Base-by-base conservation (phyloP, 495 filamentous ascomycete genomes). In the Podospora pseudopauciseta region DNA sequence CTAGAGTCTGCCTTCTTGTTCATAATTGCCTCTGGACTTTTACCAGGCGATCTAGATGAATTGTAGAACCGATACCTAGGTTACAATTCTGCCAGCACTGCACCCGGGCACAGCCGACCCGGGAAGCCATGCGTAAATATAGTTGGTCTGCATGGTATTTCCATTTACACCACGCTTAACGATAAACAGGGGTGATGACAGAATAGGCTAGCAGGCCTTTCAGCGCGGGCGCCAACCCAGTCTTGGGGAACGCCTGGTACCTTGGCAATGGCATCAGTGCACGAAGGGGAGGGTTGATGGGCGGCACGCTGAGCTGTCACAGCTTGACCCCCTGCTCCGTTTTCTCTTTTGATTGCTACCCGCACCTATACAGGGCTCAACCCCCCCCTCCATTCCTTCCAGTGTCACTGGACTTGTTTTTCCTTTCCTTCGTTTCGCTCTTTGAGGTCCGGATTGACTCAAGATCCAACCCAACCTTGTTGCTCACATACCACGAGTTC, bases 251-350 rank as follows among this genome's bases (percentile, higher is more conserved):
- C 55, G n/a, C 55, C 55, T 58, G 55, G 55, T 19, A 58, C 39
- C 39, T 49, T 49, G 39, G 55, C 23, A 58, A 20, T 58, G 55
- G 55, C 23, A 58, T 58, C n/a, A 26, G n/a, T 19, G 55, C 23
- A 58, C 55, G 23, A 20, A n/a, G n/a, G 5, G 18, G n/a, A 58
- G 55, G n/a, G 55, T 58, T 26, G 19, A 58, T 58, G 55, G 55
- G 55, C 55, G 55, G 55, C 19, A 58, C n/a, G 55, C 55, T 58
- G 55, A 58, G 55, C 55, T 58, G 55, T 58, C 55, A 58, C 55
- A 20, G n/a, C n/a, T n/a, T 58, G 55, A 4, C 55, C 23, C 55
- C 55, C 19, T 58, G 55, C 23, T 58, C 55, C 19, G 55, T 19
- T 58, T 58, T 58, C 55, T 26, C 55, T 58, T 58, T 16, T 58